These are phyloP conservation scores for Solanum dulcamara DNA, from an alignment of 257 asterid species.

Conservation along the genomic window DNA sequence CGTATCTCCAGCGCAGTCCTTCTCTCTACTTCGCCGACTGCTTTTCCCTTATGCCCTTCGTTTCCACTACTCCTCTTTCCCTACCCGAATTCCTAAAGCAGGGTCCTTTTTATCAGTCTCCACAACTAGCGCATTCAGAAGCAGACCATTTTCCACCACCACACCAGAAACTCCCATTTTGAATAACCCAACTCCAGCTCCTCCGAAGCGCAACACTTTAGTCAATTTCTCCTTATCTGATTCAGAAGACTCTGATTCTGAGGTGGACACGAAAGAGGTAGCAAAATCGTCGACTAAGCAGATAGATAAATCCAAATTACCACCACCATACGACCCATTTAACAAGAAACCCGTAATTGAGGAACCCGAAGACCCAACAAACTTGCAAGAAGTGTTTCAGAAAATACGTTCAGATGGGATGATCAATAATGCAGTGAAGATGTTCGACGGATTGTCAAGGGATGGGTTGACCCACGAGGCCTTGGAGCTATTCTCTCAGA, in stretches of 20 bases:
- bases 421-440: conserved; percentile 66
- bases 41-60: background rate
- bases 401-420: conserved; percentile 55
- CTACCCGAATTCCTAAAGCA: background rate
- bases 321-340: conserved; percentile 82
- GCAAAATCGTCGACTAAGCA: background rate
- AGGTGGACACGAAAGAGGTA: conserved; percentile 12
- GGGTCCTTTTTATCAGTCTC: background rate
- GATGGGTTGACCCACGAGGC: conserved; percentile 91
- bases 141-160: conserved; percentile 18
- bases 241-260: conserved; percentile 42
- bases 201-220: conserved; percentile 49
- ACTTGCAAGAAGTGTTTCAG: conserved; percentile 68
- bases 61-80: background rate
- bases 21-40: background rate
- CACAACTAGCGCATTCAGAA: background rate
- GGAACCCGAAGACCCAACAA: conserved; percentile 55
- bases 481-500: conserved; percentile 51
- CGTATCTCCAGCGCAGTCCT: background rate
- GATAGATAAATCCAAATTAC: conserved; percentile 36
- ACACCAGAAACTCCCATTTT: background rate
- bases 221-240: conserved; percentile 76
- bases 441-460: conserved; percentile 97
- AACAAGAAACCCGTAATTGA: conserved; percentile 35
- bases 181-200: background rate